Conservation (phyloP, 306 rosid genomes). For the Malus sieversii region DNA sequence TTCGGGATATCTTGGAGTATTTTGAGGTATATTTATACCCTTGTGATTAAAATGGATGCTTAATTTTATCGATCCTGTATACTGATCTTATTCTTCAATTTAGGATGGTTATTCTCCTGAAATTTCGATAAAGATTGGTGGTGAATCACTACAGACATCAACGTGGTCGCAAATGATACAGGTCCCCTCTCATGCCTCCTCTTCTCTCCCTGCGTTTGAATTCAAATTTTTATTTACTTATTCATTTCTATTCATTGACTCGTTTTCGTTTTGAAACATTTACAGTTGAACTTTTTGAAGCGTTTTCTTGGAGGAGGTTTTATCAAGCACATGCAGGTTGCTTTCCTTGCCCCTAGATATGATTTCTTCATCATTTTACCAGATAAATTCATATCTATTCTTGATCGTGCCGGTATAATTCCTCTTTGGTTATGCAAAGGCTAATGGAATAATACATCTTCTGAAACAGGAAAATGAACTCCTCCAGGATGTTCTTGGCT, state of each 20-base stretch:
- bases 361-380: not conserved
- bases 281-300: conserved; percentile 77
- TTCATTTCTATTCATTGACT: not conserved
- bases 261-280: not conserved
- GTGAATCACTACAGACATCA: conserved; percentile 63
- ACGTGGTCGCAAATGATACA: conserved; percentile 79
- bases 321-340: conserved; percentile 89
- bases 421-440: not conserved
- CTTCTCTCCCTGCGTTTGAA: not conserved
- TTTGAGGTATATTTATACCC: conserved; percentile 49
- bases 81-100: conserved; percentile 19
- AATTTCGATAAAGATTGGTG: conserved; percentile 63
- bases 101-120: conserved; percentile 76
- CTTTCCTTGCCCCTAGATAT: not conserved
- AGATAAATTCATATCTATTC: not conserved
- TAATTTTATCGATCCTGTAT: not conserved
- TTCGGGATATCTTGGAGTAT: conserved; percentile 67
- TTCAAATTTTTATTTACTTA: not conserved
- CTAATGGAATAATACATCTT: not conserved
- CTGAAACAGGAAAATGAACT: conserved; percentile 69
- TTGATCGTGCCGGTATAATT: not conserved
- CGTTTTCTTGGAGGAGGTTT: conserved; percentile 91
- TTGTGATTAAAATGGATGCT: not conserved
- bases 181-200: conserved; percentile 30
- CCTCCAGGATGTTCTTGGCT: conserved; percentile 75